These are phyloP conservation scores for Colletotrichum sojae DNA, from an alignment of 2,329 filamentous ascomycete species.

Conservation along the genomic window DNA sequence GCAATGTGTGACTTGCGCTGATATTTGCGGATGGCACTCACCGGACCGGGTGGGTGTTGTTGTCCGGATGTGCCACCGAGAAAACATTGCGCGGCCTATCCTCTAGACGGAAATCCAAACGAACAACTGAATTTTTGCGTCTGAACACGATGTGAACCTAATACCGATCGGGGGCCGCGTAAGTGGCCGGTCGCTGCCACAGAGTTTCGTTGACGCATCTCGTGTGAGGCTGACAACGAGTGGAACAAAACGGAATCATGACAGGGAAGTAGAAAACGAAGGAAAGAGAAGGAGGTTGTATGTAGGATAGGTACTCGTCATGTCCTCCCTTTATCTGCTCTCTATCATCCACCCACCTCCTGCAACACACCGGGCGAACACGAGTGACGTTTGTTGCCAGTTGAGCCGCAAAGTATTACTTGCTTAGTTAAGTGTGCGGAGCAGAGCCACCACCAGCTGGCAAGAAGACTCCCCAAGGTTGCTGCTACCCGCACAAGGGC, in stretches of 20 bases:
- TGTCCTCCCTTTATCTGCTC: too few species aligned
- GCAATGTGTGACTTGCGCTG: slow-evolving; percentile 6
- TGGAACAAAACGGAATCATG: not conserved
- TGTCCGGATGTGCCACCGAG: not conserved
- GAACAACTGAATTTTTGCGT: slow-evolving; percentile 23
- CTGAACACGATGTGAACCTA: slow-evolving; percentile 25
- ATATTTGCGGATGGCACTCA: slow-evolving; percentile 23
- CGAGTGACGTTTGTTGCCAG: too few species aligned
- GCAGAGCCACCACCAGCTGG: too few species aligned
- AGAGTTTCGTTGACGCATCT: not conserved
- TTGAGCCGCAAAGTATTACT: too few species aligned
- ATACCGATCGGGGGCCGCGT: slow-evolving; percentile 3
- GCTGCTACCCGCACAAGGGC: too few species aligned
- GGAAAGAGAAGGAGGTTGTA: not conserved
- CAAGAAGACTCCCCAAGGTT: too few species aligned
- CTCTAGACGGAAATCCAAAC: slow-evolving; percentile 25
- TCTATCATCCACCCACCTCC: too few species aligned
- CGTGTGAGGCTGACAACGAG: not conserved
- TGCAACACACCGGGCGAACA: too few species aligned
- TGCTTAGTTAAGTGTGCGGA: too few species aligned
- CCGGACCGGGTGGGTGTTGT: not conserved
- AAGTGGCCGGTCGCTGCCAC: not conserved
- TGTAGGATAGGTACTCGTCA: too few species aligned
- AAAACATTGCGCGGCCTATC: slow-evolving; percentile 1
- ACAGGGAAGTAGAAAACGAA: not conserved